Base-by-base conservation (phyloP, 2,329 filamentous ascomycete genomes). In the Didymosphaeria variabile region DNA sequence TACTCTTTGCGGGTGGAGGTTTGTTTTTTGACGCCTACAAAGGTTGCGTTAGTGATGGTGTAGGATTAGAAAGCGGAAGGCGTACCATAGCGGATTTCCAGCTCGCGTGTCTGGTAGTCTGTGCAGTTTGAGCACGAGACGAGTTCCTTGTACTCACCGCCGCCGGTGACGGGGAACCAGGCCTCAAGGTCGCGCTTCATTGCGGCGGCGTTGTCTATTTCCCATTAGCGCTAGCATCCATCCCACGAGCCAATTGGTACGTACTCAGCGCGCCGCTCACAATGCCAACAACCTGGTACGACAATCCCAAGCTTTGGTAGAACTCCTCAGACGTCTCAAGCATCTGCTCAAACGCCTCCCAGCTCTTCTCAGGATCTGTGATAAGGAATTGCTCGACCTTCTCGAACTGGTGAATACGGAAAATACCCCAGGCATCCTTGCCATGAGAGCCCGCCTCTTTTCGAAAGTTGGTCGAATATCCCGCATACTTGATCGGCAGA, bases 81-180 rank as follows among this genome's bases (percentile, higher is more conserved):
- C 38, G 4, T 36, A 55, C 59, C 94, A 72, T 90, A 97, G 61
- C 95, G 88, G 71, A 99, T 97, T 79, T 98, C 94, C 13, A 99
- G 86, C 69, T 93, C 94, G 59, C 95, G 88, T 26, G 93, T 93
- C 84, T 99, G 95, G 84, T 98, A 98, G 78, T 98, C 94, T 47
- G 93, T 97, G 84, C 95, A 99, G 83, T 99, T 99, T 63, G 93
- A 97, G 86, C 94, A 97, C 21, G 92, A 97, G 54, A 98, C 95
- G 31, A 99, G 87, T 82, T 98, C 95, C 83, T 98, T 98, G 86
- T 98, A 99, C 81, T 98, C 95, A 72, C 91, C 91, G 79, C 98
- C 74, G 13, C 74, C 75, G 4, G 74, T 77, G 58, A 77, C 71
- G 3, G 76, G 76, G 67, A 78, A 78, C 92, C 93, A 97, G 2